Evolutionary conservation across 352 stramenopile genomes (phyloP), one percentile per base, ranked within the genome.

Genomic region (Phytophthora pluvialis): DNA sequence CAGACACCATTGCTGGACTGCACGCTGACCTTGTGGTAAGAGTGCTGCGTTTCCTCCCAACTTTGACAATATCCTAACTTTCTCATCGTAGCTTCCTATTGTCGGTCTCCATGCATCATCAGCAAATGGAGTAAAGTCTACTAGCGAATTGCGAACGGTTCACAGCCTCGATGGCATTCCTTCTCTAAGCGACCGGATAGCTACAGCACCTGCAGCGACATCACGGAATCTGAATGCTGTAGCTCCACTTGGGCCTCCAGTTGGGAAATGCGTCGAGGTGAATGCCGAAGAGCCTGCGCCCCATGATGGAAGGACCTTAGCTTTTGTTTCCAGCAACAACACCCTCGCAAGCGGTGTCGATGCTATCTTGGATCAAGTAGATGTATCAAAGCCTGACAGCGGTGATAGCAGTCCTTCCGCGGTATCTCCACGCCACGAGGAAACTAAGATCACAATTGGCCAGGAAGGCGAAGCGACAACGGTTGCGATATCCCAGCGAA

Each of bases 371-470:
- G 33, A 28, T 4, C 18, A 48, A 33, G 10, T 25, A 18, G 13
- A 45, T 16, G 28, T 11, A 11, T 26, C 18, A 13, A 36, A 33
- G 47, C 15, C 10, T 42, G 33, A 29, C n/a, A 16, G 2, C 6
- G 2, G n/a, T 12, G 42, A 7, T 13, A 33, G 44, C 21, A 39
- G 31, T 31, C 18, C 28, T 16, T 40, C 29, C 18, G 60, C 64
- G 1, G 38, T 45, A 21, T 81, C 70, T 0, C 73, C 70, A 2
- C 77, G 70, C 1, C 49, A 57, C 12, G 68, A 83, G 8, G 72
- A 88, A 15, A 83, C 82, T 9, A 89, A 88, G 49, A 89, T 91
- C 48, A 78, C 66, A 12, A 71, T 91, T 10, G 67, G 68, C 0
- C 61, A 73, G 2, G 72, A 80, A 33, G 78, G 78, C 8, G 65